These are phyloP conservation scores for Leptodontidium sp. DNA, from an alignment of 2,329 filamentous ascomycete genomes.

Conservation along the genomic window DNA sequence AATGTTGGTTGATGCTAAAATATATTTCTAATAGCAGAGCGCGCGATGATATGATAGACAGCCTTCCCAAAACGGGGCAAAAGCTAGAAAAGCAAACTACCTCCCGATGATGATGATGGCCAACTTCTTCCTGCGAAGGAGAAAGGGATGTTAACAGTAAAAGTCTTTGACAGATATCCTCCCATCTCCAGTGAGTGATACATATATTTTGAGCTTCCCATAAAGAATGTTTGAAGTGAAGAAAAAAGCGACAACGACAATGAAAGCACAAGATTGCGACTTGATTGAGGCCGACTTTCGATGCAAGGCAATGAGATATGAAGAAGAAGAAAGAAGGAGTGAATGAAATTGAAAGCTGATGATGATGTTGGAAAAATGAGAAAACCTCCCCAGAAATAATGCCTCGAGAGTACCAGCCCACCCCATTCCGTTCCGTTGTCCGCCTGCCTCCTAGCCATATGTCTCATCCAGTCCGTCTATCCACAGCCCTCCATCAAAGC, in stretches of 20 bases:
- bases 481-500: constrained; percentile 22
- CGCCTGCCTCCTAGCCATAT: background rate
- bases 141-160: background rate
- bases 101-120: background rate
- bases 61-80: background rate
- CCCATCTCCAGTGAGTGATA: background rate
- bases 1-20: background rate
- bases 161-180: constrained; percentile 12
- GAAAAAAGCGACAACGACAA: background rate
- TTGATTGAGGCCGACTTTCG: background rate
- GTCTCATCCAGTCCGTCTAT: constrained; percentile 30
- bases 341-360: constrained; percentile 5
- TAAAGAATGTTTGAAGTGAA: constrained; percentile 8
- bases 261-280: constrained; percentile 6
- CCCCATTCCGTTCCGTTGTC: background rate
- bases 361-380: background rate
- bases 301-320: background rate
- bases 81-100: constrained; percentile 3
- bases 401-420: constrained; percentile 16
- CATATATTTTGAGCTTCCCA: constrained; percentile 2
- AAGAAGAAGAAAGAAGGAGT: background rate
- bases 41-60: background rate
- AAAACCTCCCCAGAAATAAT: constrained; percentile 12
- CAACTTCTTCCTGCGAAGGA: background rate
- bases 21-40: background rate